Base-by-base conservation (phyloP, 192 early-diverging fungal genomes). In the Coemansia sp. region DNA sequence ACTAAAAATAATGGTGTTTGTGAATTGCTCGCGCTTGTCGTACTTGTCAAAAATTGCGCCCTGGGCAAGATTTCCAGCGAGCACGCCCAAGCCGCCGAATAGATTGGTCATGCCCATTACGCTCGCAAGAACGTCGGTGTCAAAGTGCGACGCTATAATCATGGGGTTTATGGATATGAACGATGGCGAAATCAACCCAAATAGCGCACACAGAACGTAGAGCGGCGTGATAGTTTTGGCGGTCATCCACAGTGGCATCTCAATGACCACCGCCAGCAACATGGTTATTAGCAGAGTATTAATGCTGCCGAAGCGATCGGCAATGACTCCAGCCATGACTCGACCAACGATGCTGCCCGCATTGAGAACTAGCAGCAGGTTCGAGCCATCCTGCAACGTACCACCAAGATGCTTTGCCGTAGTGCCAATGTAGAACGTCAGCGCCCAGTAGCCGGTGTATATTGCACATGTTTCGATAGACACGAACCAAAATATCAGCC, bases 401-500 rank as follows among this genome's bases (percentile, higher is more conserved):
- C 73, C 72, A 19, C 74, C 74, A 3, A 73, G 31, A 22, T 65
- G 65, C 35, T 40, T 54, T 0, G 74, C 79, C 0, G 67, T 66
- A 4, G 74, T 68, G 15, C 79, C 74, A 5, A 81, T 62, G 36
- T 81, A 81, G 12, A 77, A 76, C 0, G 70, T 67, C 2, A 77
- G 19, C 4, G 78, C 78, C 78, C 78, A 81, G 63, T 88, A 89
- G 0, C 73, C 79, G 3, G 62, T 73, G 25, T 76, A 72, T 25
- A 73, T 59, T 6, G 74, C 64, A 53, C 67, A 77, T 5, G 67
- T 58, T 32, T 76, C 79, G 3, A 82, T 11, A 1, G 63, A 45
- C 8, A 82, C 56, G 0, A 82, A 56, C 74, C 74, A 76, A 22
- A 82, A 77, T 9, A 67, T 68, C 17, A 73, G 37, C 1, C 62